Base-by-base conservation (phyloP, 208 protist species). In the Polymyxa betae region DNA sequence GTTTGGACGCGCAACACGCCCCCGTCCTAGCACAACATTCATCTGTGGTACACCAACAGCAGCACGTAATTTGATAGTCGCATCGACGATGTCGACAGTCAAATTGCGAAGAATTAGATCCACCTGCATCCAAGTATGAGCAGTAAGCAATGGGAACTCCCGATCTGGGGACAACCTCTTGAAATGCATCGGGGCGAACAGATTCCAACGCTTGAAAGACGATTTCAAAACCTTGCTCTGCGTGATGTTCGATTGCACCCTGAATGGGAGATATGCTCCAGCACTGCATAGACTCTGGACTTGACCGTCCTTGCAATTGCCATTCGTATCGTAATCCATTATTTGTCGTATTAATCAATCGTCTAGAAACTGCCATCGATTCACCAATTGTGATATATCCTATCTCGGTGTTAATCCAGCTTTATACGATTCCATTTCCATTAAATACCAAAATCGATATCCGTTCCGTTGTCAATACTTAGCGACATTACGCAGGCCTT, bases 401-500 rank as follows among this genome's bases (percentile, higher is more conserved):
- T 60, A 60, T 29, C 49, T 24, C 5, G 24, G 24, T 24, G 24
- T 60, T 5, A 5, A 60, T 60, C 24, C 49, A 24, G 49, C 49
- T 29, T 24, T 60, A 24, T 29, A 29, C 49, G 49, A 60, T 24
- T 5, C 12, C 24, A 60, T 60, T 24, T 60, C 49, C 5, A 29
- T 5, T 60, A 29, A 5, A 60, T 60, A 60, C 72, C 72, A 5
- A 82, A 35, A 43, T 82, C 72, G 35, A 82, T 35, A 82, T 82
- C n/a, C 12, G 35, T 40, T 12, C 16, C 5, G n/a, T 82, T n/a
- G 72, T 82, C 40, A 20, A 82, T 40, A 5, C 40, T n/a, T 35
- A 82, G 5, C 16, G 72, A 82, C 72, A 82, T 82, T 35, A 43
- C 72, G 72, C 72, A 82, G 72, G 72, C 72, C 5, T 16, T 43